Conservation (phyloP, 768 basidiomycete genomes). For the Leccinum imitatum region DNA sequence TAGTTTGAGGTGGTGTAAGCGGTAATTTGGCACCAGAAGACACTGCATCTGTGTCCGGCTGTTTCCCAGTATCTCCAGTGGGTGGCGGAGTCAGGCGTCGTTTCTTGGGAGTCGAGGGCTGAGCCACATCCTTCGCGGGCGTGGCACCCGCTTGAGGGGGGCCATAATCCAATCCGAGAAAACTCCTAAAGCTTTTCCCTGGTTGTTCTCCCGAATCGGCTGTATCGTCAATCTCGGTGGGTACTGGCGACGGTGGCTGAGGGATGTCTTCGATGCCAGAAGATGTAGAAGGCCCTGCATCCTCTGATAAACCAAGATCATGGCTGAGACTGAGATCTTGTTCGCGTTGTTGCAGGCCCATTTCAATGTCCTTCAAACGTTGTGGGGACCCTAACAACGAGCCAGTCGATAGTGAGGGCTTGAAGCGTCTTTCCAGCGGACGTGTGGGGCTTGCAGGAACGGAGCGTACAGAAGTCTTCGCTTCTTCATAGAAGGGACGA, state of each 20-base stretch:
- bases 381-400: constrained; percentile 6
- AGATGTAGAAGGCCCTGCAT: background rate
- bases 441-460: constrained; percentile 2
- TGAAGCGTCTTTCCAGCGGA: background rate
- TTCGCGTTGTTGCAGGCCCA: constrained; percentile 19
- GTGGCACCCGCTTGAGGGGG: constrained; percentile 8
- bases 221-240: constrained; percentile 26
- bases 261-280: constrained; percentile 1
- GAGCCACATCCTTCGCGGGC: constrained; percentile 13
- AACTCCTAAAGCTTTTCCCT: constrained; percentile 17
- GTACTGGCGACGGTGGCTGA: constrained; percentile 29
- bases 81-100: constrained; percentile 10
- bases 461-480: background rate
- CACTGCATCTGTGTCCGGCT: background rate
- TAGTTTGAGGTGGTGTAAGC: constrained; percentile 31
- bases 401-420: background rate
- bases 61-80: background rate
- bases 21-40: constrained; percentile 3
- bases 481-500: constrained; percentile 1
- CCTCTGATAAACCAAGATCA: constrained; percentile 6
- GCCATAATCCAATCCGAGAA: constrained; percentile 23
- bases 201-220: constrained; percentile 11
- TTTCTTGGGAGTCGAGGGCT: constrained; percentile 28
- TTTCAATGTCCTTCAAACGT: constrained; percentile 17
- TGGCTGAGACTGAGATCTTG: constrained; percentile 14